A percentile compares a stretch with the other conserved stretches of the same genome.
Evolutionary conservation across 2,329 filamentous ascomycete species (phyloP).

Genomic region (Ascochyta rabiei): DNA sequence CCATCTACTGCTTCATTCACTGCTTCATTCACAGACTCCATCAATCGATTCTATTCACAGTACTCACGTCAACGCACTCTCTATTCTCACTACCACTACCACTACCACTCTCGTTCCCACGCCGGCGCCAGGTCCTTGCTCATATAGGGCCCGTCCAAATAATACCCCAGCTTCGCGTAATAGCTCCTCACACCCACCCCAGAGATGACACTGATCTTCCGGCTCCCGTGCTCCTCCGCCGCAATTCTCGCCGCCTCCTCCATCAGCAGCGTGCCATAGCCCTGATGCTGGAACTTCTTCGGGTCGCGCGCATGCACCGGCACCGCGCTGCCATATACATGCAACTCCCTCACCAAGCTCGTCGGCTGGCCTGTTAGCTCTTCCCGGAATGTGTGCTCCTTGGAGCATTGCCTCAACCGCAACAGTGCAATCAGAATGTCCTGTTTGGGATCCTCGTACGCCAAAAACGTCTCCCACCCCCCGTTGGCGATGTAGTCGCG

Average conservation of each 20-base stretch:
- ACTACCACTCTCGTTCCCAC: slow-evolving; percentile 41
- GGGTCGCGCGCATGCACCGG: slow-evolving; percentile 94
- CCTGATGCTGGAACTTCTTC: slow-evolving; percentile 97
- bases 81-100: too few species aligned
- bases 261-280: slow-evolving; percentile 95
- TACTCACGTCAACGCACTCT: too few species aligned
- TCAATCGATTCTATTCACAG: too few species aligned
- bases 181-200: slow-evolving; percentile 95
- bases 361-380: slow-evolving; percentile 87
- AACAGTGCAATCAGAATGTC: slow-evolving; percentile 94
- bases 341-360: slow-evolving; percentile 89
- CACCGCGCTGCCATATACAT: slow-evolving; percentile 97
- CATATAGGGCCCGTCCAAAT: slow-evolving; percentile 84
- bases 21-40: too few species aligned
- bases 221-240: slow-evolving; percentile 88
- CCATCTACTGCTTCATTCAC: too few species aligned
- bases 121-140: slow-evolving; percentile 44
- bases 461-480: slow-evolving; percentile 97
- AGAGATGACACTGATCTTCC: slow-evolving; percentile 97
- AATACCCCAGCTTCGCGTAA: slow-evolving; percentile 91
- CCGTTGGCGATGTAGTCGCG: slow-evolving; percentile 94
- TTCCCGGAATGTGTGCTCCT: slow-evolving; percentile 88
- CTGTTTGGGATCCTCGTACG: slow-evolving; percentile 98
- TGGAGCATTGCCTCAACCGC: slow-evolving; percentile 85
- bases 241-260: slow-evolving; percentile 97